phyloP scores from a whole-genome alignment of 208 protist species.

The Herpetomonas samuelpessoai region DNA sequence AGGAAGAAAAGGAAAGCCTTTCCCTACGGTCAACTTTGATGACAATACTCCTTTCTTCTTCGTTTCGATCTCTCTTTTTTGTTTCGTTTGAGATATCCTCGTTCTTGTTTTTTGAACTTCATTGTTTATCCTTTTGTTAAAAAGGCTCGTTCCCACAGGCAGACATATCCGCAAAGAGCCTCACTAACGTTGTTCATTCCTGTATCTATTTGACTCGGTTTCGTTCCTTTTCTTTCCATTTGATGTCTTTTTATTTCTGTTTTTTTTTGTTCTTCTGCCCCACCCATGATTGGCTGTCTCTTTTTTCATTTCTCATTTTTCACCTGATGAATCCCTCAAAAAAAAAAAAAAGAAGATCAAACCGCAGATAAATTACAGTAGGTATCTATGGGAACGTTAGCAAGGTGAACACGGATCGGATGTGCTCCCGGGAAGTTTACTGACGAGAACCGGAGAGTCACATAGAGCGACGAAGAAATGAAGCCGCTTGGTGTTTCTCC shows the following conservation, averaged over 20 bases:
- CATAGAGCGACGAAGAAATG: too few species aligned
- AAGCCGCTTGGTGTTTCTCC: slow-evolving; percentile 11
- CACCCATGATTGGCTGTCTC: slow-evolving; percentile 4
- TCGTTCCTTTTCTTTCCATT: neutral
- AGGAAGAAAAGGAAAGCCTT: too few species aligned
- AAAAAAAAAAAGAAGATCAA: too few species aligned
- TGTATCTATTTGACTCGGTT: slow-evolving; percentile 2
- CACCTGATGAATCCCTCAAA: too few species aligned
- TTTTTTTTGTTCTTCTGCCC: slow-evolving; percentile 15
- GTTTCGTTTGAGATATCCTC: neutral
- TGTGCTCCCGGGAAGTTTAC: too few species aligned
- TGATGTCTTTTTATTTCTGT: neutral
- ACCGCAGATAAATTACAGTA: too few species aligned
- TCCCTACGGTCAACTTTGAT: neutral
- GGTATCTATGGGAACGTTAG: too few species aligned
- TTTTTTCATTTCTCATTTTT: slow-evolving; percentile 7
- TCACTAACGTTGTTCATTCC: neutral
- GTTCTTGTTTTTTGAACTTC: slow-evolving; percentile 7
- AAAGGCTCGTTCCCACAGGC: too few species aligned
- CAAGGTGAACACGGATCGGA: too few species aligned
- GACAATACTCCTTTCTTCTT: slow-evolving; percentile 1
- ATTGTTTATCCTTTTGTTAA: slow-evolving; percentile 11
- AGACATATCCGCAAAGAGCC: too few species aligned
- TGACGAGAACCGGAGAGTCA: too few species aligned
- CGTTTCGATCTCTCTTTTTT: slow-evolving; percentile 9